phyloP scores from a whole-genome alignment of 208 protist species.

The Phytomonas francai region DNA sequence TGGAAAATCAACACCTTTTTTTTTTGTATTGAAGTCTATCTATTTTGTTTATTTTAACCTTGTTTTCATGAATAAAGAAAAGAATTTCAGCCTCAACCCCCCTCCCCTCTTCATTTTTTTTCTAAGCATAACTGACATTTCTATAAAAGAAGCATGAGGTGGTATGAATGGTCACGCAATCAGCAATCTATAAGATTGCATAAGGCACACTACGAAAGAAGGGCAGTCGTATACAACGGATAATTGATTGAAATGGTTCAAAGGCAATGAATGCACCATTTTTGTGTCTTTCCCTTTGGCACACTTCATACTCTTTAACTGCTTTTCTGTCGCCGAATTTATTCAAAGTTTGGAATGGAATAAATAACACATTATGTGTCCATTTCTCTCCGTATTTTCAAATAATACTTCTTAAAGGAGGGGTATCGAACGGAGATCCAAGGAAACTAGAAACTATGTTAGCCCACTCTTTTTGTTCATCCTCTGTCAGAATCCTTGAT shows the following conservation, averaged over 20 bases:
- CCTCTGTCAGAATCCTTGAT: conserved; percentile 24
- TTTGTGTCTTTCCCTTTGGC: neutral
- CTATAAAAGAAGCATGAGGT: neutral
- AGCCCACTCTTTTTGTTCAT: conserved; percentile 48
- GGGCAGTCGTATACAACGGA: neutral
- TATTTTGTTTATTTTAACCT: neutral
- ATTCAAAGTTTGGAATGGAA: neutral
- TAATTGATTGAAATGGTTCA: neutral
- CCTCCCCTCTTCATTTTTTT: neutral
- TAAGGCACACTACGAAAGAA: neutral
- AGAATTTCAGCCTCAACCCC: neutral
- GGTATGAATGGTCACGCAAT: neutral
- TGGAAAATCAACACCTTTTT: neutral
- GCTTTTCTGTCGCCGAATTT: neutral
- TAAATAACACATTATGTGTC: neutral
- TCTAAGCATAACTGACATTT: neutral
- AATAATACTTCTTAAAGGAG: conserved; percentile 12
- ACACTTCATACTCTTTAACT: neutral
- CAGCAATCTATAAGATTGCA: neutral
- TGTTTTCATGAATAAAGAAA: neutral
- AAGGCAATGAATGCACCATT: neutral
- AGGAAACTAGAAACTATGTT: conserved; percentile 21
- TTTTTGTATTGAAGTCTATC: neutral
- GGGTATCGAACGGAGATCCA: conserved; percentile 44
- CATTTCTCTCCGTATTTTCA: neutral